Conservation (phyloP, 2,329 filamentous ascomycete genomes). For the Fusarium cyanostomum region DNA sequence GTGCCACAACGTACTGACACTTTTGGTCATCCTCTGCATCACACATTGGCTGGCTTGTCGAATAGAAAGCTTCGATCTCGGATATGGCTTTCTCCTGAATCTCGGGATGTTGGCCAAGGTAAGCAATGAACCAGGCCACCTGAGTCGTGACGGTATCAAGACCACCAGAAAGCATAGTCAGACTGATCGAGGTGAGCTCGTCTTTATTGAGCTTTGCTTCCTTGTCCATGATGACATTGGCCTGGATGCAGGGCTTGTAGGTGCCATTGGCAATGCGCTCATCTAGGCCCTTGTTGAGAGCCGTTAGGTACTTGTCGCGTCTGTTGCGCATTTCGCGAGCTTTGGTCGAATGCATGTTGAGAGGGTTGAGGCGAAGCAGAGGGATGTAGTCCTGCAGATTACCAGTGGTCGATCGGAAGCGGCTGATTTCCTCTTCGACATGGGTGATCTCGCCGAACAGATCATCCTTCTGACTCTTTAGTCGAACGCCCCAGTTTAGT, state of each 20-base stretch:
- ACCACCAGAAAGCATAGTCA: constrained; percentile 75
- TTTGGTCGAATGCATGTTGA: constrained; percentile 65
- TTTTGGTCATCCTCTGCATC: constrained; percentile 70
- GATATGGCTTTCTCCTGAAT: constrained; percentile 68
- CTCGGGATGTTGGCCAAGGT: constrained; percentile 67
- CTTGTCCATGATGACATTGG: constrained; percentile 71
- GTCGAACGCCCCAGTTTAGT: constrained; percentile 72
- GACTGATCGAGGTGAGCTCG: constrained; percentile 71
- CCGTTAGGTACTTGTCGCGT: constrained; percentile 67
- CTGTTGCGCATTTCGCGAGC: constrained; percentile 68
- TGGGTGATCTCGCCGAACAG: constrained; percentile 71
- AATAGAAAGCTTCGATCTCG: constrained; percentile 65
- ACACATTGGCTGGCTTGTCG: constrained; percentile 63
- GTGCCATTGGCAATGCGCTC: constrained; percentile 68
- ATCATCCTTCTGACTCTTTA: constrained; percentile 65
- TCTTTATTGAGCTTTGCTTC: constrained; percentile 70
- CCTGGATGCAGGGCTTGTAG: constrained; percentile 72
- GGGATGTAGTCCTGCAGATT: constrained; percentile 72
- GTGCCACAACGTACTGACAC: constrained; percentile 69
- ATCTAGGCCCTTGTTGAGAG: constrained; percentile 67
- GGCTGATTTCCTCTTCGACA: constrained; percentile 68
- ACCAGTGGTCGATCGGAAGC: constrained; percentile 67
- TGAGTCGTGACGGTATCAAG: constrained; percentile 73
- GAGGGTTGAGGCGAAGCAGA: constrained; percentile 67
- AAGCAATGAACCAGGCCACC: constrained; percentile 71